phyloP scores from a whole-genome alignment of 495 filamentous ascomycete genomes.

The Annulohypoxylon nitens region DNA sequence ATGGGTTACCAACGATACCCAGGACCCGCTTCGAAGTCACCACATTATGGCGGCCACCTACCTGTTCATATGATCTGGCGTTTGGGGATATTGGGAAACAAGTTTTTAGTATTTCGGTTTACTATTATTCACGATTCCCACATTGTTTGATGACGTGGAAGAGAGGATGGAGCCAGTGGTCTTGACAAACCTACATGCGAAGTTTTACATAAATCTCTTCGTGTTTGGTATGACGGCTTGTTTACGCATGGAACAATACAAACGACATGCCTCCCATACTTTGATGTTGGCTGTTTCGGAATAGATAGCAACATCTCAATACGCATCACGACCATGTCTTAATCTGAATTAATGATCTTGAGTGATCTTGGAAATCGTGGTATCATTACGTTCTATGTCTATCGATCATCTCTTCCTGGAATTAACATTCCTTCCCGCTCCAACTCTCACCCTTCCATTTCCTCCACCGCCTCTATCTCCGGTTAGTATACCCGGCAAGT shows the following conservation, averaged over 20 bases:
- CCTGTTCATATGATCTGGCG: slow-evolving; percentile 26
- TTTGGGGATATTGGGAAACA: slow-evolving; percentile 19
- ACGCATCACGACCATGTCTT: neutral
- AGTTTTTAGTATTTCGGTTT: slow-evolving; percentile 4
- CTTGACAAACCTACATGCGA: neutral
- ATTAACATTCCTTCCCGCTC: slow-evolving; percentile 89
- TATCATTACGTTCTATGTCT: slow-evolving; percentile 30
- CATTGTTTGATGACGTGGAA: neutral
- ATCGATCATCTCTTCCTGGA: slow-evolving; percentile 70
- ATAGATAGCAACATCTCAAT: slow-evolving; percentile 3
- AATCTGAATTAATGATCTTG: neutral
- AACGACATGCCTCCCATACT: neutral
- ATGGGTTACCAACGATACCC: neutral
- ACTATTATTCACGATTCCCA: neutral
- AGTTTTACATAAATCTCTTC: neutral
- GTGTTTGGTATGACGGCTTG: neutral
- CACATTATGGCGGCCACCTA: neutral
- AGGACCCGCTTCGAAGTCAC: neutral
- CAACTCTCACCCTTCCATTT: slow-evolving; percentile 79
- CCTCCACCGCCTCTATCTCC: slow-evolving; percentile 74
- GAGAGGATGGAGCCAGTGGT: neutral
- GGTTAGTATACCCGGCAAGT: slow-evolving; percentile 86
- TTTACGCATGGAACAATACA: neutral
- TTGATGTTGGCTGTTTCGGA: neutral
- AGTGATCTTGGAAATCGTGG: slow-evolving; percentile 4